phyloP scores from a whole-genome alignment of 1,284 basidiomycete genomes.

The Apiotrichum akiyoshidainum region DNA sequence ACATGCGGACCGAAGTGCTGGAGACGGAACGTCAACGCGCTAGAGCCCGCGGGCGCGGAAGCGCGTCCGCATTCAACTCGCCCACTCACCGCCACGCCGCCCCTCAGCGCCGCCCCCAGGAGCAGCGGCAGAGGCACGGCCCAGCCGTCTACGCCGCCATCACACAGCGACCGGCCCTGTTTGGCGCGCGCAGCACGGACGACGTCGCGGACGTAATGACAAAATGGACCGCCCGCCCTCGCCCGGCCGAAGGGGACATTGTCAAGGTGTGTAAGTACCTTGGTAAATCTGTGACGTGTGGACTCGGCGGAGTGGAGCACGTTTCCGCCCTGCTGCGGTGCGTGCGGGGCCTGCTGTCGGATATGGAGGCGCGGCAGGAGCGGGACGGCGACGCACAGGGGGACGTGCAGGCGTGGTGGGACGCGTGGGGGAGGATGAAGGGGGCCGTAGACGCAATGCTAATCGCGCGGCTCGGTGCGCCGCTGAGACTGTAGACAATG shows the following conservation, averaged over 20 bases:
- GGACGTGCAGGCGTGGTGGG: conserved; percentile 63
- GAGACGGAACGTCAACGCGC: conserved; percentile 53
- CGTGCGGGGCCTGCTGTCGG: conserved; percentile 57
- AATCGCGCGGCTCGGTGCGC: conserved; percentile 64
- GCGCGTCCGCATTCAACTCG: conserved; percentile 23
- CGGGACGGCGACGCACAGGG: conserved; percentile 44
- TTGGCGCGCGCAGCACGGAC: conserved; percentile 61
- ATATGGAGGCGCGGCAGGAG: conserved; percentile 19
- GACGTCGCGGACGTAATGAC: conserved; percentile 68
- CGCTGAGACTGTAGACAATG: conserved; percentile 26
- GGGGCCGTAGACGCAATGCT: conserved; percentile 61
- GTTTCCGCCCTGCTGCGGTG: conserved; percentile 68
- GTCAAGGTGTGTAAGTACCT: conserved; percentile 68
- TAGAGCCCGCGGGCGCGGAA: conserved; percentile 44
- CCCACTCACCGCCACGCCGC: conserved; percentile 9
- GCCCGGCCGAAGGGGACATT: conserved; percentile 67
- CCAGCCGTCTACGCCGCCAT: conserved; percentile 48
- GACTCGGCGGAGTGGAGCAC: conserved; percentile 64
- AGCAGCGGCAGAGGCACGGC: conserved; percentile 48
- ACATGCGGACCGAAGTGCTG: conserved; percentile 67
- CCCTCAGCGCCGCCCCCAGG: conserved; percentile 39
- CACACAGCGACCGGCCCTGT: conserved; percentile 55
- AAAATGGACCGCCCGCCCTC: conserved; percentile 63
- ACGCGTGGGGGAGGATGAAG: conserved; percentile 64
- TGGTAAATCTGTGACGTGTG: conserved; percentile 62